These are phyloP conservation scores for Penicillium sp. DNA, from an alignment of 2,329 filamentous ascomycete genomes.

Conservation along the genomic window DNA sequence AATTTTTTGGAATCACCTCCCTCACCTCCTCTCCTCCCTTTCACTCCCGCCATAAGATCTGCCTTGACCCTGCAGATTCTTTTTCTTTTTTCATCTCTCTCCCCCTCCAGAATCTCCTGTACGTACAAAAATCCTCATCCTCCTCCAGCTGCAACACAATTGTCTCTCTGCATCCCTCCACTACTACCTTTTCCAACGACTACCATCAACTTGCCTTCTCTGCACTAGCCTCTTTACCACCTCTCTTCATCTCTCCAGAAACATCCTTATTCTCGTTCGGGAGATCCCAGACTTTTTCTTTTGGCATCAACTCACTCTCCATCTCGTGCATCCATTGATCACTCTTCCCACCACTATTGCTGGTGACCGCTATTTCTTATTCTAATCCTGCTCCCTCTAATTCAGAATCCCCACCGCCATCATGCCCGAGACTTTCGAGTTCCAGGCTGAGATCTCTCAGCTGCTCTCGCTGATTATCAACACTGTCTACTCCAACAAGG, in stretches of 20 bases:
- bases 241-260: constrained; percentile 4
- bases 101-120: constrained; percentile 1
- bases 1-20: constrained; percentile 30
- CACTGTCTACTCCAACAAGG: constrained; percentile 99
- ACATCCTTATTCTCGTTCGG: too few species aligned
- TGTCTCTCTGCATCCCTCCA: not conserved
- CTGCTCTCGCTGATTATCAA: constrained; percentile 99
- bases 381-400: constrained; percentile 1
- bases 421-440: constrained; percentile 99
- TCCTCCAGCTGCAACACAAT: not conserved
- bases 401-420: constrained; percentile 34
- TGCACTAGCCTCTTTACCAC: not conserved
- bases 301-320: constrained; percentile 6
- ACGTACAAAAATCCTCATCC: constrained; percentile 3
- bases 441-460: constrained; percentile 99
- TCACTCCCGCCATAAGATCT: constrained; percentile 9
- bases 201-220: not conserved
- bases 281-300: not conserved
- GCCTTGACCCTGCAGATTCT: constrained; percentile 18
- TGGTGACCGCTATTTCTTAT: not conserved
- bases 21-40: constrained; percentile 13
- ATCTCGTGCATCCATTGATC: constrained; percentile 7
- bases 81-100: constrained; percentile 9
- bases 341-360: not conserved
- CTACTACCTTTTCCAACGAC: constrained; percentile 7